A percentile compares a stretch with the other conserved stretches of the same genome.
These are phyloP conservation scores for Xylaria scruposa DNA, from an alignment of 495 filamentous ascomycete species.

Conservation along the genomic window DNA sequence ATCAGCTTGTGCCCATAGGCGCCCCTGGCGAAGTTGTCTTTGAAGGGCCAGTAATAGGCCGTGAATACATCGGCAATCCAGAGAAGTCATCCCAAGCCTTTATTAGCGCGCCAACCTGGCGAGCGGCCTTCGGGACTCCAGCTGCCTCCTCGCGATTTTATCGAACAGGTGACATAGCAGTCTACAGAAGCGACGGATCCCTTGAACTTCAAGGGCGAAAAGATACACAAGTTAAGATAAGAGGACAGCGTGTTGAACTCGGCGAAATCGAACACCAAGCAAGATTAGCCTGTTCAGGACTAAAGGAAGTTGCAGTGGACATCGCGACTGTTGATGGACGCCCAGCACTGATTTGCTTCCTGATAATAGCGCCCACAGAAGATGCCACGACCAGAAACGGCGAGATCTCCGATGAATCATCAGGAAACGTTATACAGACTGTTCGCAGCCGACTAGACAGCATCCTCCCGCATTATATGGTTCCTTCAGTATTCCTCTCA, in stretches of 20 bases:
- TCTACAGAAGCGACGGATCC: constrained; percentile 12
- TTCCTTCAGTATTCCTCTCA: constrained; percentile 59
- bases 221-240: constrained; percentile 37
- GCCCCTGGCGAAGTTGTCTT: constrained; percentile 45
- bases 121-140: constrained; percentile 12
- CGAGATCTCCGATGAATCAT: not conserved
- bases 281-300: constrained; percentile 6
- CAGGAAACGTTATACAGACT: not conserved
- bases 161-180: constrained; percentile 21
- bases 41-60: constrained; percentile 43
- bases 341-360: not conserved
- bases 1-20: constrained; percentile 53
- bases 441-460: not conserved
- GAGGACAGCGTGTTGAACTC: constrained; percentile 39
- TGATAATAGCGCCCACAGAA: not conserved
- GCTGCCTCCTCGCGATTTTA: constrained; percentile 9
- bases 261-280: constrained; percentile 35
- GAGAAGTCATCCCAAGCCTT: constrained; percentile 40
- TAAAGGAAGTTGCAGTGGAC: constrained; percentile 16
- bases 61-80: constrained; percentile 44
- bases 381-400: not conserved
- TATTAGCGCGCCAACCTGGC: constrained; percentile 50
- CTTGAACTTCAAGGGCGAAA: constrained; percentile 6
- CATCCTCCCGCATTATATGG: constrained; percentile 54
- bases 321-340: not conserved